Evolutionary conservation across 257 asterid genomes (phyloP).

Genomic region (Solanum stenotomum): DNA sequence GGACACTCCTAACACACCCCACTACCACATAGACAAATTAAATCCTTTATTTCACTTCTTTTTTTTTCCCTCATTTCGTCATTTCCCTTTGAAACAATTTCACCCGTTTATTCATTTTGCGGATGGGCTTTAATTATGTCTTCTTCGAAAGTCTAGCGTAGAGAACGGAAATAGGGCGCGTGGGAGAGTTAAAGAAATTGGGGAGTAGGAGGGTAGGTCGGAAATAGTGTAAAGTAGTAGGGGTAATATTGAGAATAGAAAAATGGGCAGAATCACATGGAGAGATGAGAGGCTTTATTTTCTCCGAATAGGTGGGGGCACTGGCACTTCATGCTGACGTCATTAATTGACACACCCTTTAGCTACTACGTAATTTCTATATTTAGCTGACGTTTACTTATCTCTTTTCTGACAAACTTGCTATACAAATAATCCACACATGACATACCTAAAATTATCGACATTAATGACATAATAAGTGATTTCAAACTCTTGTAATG

Average conservation of each 20-base stretch:
- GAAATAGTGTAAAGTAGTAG: background rate
- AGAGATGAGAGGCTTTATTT: background rate
- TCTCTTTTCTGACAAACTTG: background rate
- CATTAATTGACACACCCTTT: background rate
- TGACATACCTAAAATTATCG: too few species aligned
- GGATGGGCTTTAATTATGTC: too few species aligned
- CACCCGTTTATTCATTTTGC: too few species aligned
- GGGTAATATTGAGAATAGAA: background rate
- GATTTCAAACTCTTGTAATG: too few species aligned
- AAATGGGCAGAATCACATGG: background rate
- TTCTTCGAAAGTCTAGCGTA: background rate
- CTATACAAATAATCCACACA: too few species aligned
- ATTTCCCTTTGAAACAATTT: too few species aligned
- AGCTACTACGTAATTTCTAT: background rate
- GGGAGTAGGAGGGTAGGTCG: background rate
- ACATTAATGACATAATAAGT: too few species aligned
- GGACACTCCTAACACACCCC: too few species aligned
- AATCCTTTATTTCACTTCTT: too few species aligned
- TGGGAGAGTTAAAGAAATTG: background rate
- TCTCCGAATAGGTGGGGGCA: background rate
- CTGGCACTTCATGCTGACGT: constrained; percentile 11
- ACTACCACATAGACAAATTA: too few species aligned
- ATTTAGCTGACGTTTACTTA: constrained; percentile 8
- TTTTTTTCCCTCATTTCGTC: too few species aligned
- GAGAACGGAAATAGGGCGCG: background rate